Base-by-base conservation (phyloP, 2,329 filamentous ascomycete genomes). In the Tolypocladium ovalisporum region DNA sequence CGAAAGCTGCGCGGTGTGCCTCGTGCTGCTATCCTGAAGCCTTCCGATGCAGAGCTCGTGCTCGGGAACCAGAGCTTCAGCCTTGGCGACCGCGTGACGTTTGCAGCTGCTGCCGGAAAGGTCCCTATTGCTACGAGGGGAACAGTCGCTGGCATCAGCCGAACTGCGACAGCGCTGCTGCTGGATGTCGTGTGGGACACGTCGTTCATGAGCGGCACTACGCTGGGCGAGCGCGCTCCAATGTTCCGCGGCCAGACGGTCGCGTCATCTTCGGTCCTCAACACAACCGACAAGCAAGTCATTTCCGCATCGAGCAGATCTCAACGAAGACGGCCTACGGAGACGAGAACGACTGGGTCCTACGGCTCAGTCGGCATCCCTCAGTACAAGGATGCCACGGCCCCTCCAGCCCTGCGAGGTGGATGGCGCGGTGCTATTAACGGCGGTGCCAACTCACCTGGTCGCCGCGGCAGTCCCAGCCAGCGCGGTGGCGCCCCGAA, bases 201-300 rank as follows among this genome's bases (percentile, higher is more conserved):
- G 15, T 88, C 90, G 0, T 99, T 99, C 73, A 97, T 99, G 92
- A 96, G 91, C 67, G 94, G 94, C 61, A 97, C 92, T 1, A 94
- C 89, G 0, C 80, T 99, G 19, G 89, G 90, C 59, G 91, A 92
- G 57, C 87, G 94, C 59, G 96, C 93, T 68, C 90, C 91, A 32
- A 86, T 90, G 40, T 99, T 99, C 84, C 85, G 93, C 39, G 94
- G 94, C 55, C 92, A 94, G 70, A 97, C 94, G 0, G 91, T 99
- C 4, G 84, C 90, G 2, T 83, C 87, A 8, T 88, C 88, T n/a
- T 88, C 89, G 0, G 91, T 97, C 2, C 80, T 99, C 37, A 99
- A 99, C 73, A 77, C 96, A 57, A 87, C 86, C 1, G 79, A 92
- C 67, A 87, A 83, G 64, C 94, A 99, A 74, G 81, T 96, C 24